Conservation (phyloP, 768 basidiomycete species). For the Rhodocollybia butyracea region DNA sequence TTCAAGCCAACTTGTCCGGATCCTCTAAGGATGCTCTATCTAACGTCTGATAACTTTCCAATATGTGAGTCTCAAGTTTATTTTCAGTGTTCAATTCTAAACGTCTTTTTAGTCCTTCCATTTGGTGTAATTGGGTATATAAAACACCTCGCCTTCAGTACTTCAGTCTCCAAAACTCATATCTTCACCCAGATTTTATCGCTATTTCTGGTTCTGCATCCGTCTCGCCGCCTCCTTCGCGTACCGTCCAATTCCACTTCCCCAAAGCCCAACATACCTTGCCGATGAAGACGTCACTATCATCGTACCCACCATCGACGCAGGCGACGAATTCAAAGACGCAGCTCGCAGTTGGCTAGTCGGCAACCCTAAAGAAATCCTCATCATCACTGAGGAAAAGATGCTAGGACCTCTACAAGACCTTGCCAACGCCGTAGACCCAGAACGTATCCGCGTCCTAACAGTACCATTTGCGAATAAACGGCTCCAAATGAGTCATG, state of each 20-base stretch:
- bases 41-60: conserved; percentile 89
- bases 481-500: conserved; percentile 90
- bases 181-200: conserved; percentile 66
- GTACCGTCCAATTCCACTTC: conserved; percentile 87
- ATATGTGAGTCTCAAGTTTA: conserved; percentile 60
- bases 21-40: conserved; percentile 93
- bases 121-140: conserved; percentile 80
- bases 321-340: conserved; percentile 92
- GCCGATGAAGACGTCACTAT: conserved; percentile 94
- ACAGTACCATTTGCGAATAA: conserved; percentile 94
- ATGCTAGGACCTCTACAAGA: conserved; percentile 89
- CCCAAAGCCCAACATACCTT: conserved; percentile 87
- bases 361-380: conserved; percentile 81
- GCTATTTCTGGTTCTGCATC: conserved; percentile 91
- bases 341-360: conserved; percentile 91
- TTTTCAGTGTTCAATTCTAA: not conserved
- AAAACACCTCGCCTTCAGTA: not conserved
- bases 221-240: conserved; percentile 74
- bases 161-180: not conserved
- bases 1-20: too few relatives aligned
- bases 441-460: conserved; percentile 77
- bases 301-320: conserved; percentile 94
- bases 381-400: conserved; percentile 77
- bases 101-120: conserved; percentile 60
- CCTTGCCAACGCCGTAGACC: conserved; percentile 85